Evolutionary conservation across 1,284 basidiomycete species (phyloP), one percentile per base, ranked within the genome.

Genomic region (Pseudozyma flocculosa): DNA sequence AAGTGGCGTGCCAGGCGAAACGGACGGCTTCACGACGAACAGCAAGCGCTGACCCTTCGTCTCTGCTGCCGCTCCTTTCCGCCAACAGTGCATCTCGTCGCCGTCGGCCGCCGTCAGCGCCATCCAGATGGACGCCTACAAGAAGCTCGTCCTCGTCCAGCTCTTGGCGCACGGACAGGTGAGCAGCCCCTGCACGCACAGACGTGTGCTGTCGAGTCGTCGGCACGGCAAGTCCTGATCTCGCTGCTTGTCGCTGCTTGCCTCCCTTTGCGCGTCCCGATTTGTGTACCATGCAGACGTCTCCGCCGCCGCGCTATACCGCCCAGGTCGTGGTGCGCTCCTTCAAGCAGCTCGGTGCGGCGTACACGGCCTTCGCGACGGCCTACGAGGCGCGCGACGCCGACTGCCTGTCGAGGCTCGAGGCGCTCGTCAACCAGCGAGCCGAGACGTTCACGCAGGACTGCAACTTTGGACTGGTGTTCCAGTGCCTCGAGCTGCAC

Each of bases 81-180:
- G 19, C 18, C 17, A 32, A 2, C 50, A 80, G 74, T 74, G 85
- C 57, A 84, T 88, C 30, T 85, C 85, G 32, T 84, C 86, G 40
- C 90, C 90, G 0, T 85, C 85, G 0, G 80, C 83, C 1, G 81
- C 81, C 1, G 83, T 85, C 0, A 83, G 85, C 1, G 85, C 86
- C 3, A 81, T 92, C 7, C 90, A 93, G 74, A 77, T 90, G 65
- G 90, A 92, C 68, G 90, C 90, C 0, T 81, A 87, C 72, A 92
- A 92, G 81, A 90, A 91, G 79, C 79, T 89, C 37, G 79, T 84
- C 9, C 80, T 92, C 5, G 83, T 89, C 8, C 88, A 90, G 69
- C 78, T 92, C 23, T 86, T 92, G 45, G 79, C 83, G 15, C 82
- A 85, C 54, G 90, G 89, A 34, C 85, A 85, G 80, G 86, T 87